Base-by-base conservation (phyloP, 352 stramenopile genomes). In the Peronospora tabacina region DNA sequence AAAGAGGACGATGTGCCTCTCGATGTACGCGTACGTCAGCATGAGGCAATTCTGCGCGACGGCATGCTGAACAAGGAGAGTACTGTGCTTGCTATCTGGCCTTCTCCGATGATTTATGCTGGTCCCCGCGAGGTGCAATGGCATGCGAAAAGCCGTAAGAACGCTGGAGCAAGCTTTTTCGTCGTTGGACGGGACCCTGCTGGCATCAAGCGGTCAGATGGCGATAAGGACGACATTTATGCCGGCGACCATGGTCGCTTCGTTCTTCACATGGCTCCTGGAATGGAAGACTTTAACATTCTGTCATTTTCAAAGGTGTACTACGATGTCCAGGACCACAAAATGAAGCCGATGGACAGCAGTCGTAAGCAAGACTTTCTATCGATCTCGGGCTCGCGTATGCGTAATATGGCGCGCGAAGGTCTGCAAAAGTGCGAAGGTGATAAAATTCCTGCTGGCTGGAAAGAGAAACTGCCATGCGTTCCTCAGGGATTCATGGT, bases 401-500 rank as follows among this genome's bases (percentile, higher is more conserved):
- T 99, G 96, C 82, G 96, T 24, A 73, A 90, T 44, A 90, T 99
- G 64, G 96, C 96, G n/a, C 75, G 84, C 30, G 85, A 98, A 44
- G 95, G 95, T 30, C 87, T 97, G 12, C 73, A 89, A 39, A 93
- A 95, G 26, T 99, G 96, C 59, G 42, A 60, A 29, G 73, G 75
- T 34, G 74, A 83, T 44, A 73, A 61, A 42, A 84, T 92, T 48
- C 75, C 78, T 0, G 52, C 58, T 22, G 71, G 63, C n/a, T 92
- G 78, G 81, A 72, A 93, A 57, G 60, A 86, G 33, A 70, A 73
- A 32, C 74, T 85, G 3, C 94, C 81, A 41, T 99, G 96, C 63
- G 87, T 99, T 34, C 96, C 96, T 19, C 94, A 92, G 55, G 95
- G 96, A 26, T 99, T 99, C 58, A 99, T 99, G 96, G 94, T 98